Conservation (phyloP, 495 filamentous ascomycete genomes). For the Penicillium mononematosum region DNA sequence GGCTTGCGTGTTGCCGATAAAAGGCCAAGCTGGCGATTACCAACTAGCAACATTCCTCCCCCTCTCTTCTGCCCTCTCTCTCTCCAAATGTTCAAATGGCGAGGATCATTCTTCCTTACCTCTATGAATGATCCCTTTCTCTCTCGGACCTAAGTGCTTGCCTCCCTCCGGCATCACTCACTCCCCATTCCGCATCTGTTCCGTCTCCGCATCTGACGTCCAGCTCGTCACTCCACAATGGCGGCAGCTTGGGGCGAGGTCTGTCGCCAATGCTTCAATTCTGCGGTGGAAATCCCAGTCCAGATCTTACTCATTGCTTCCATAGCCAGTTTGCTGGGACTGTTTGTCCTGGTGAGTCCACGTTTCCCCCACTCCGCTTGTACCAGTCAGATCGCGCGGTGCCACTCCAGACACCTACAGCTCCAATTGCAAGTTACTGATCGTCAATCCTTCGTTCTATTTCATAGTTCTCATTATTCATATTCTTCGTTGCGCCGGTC, state of each 20-base stretch:
- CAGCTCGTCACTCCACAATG: constrained; percentile 29
- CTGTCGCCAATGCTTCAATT: constrained; percentile 37
- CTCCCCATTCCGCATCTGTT: constrained; percentile 13
- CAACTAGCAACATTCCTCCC: constrained; percentile 19
- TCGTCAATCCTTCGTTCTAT: not conserved
- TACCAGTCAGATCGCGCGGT: constrained; percentile 1
- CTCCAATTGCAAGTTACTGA: constrained; percentile 11
- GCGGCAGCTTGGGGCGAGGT: constrained; percentile 30
- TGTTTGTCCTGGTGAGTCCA: constrained; percentile 41
- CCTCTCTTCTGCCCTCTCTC: constrained; percentile 9
- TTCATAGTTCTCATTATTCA: constrained; percentile 62
- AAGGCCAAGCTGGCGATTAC: constrained; percentile 48
- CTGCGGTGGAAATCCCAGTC: constrained; percentile 31
- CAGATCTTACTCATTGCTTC: constrained; percentile 32
- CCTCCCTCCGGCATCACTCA: constrained; percentile 24
- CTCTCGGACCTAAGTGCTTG: constrained; percentile 37
- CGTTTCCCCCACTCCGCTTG: constrained; percentile 1
- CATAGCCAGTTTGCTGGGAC: constrained; percentile 31
- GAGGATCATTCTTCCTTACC: not conserved
- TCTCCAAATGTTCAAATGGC: constrained; percentile 13
- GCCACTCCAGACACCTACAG: not conserved
- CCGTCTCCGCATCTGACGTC: constrained; percentile 11
- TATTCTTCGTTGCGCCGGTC: constrained; percentile 74
- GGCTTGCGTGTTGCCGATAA: constrained; percentile 33
- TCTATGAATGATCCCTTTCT: constrained; percentile 14